Evolutionary conservation across 1,284 basidiomycete genomes (phyloP).

Genomic region (Microbotryum saponariae): DNA sequence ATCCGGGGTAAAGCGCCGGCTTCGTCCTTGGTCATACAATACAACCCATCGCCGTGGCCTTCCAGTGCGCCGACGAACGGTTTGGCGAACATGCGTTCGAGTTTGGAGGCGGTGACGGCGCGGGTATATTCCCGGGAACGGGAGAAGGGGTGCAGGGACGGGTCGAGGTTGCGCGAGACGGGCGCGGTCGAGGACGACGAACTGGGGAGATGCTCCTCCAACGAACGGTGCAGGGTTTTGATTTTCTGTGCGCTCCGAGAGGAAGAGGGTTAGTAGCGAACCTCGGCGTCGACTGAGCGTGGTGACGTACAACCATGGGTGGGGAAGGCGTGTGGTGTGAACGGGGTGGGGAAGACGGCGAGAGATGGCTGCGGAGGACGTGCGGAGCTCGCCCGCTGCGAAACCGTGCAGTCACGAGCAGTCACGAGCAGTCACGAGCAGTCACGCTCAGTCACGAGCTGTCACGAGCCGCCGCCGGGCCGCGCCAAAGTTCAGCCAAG

Average conservation of each 20-base stretch:
- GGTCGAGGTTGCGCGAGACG: conserved; percentile 83
- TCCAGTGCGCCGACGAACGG: conserved; percentile 87
- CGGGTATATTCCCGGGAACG: conserved; percentile 87
- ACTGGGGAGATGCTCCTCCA: conserved; percentile 58
- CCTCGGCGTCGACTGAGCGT: neutral
- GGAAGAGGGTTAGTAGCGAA: too few species aligned
- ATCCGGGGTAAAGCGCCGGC: conserved; percentile 60
- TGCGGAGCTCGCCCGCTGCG: too few species aligned
- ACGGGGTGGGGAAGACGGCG: neutral
- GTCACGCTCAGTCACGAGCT: too few species aligned
- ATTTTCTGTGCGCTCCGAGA: conserved; percentile 61
- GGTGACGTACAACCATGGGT: neutral
- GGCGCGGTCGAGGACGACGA: conserved; percentile 69
- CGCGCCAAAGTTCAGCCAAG: neutral
- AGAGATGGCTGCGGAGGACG: neutral
- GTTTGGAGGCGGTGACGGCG: conserved; percentile 89
- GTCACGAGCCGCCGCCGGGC: too few species aligned
- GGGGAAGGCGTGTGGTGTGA: neutral
- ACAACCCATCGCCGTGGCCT: conserved; percentile 93
- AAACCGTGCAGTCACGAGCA: too few species aligned
- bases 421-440: too few species aligned
- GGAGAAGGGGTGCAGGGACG: conserved; percentile 87
- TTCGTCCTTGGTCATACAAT: conserved; percentile 71
- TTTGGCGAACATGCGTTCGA: conserved; percentile 94
- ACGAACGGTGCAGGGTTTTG: conserved; percentile 75